A percentile compares a stretch with the other conserved stretches of the same genome.
phyloP scores from a whole-genome alignment of 1,284 basidiomycete genomes.

The Cutaneotrichosporon cavernicola region DNA sequence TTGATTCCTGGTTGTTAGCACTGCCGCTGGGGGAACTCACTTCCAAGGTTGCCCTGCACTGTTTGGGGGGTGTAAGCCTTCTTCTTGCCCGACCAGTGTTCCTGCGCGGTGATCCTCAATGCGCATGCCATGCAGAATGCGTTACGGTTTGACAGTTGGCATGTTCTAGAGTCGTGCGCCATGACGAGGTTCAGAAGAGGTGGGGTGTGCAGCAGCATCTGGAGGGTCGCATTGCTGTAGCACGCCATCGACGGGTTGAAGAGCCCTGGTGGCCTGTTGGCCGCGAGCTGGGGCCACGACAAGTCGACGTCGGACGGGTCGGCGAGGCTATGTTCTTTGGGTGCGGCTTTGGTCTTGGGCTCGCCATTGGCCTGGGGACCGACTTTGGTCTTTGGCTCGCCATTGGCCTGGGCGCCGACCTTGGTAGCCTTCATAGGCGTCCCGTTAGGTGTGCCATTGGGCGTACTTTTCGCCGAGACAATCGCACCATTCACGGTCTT shows the following conservation, averaged over 20 bases:
- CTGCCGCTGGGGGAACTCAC: constrained; percentile 56
- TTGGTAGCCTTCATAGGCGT: constrained; percentile 11
- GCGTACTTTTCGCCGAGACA: not conserved
- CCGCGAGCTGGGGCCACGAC: constrained; percentile 36
- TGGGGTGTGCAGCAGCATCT: constrained; percentile 91
- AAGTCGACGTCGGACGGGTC: constrained; percentile 26
- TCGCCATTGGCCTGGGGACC: constrained; percentile 5
- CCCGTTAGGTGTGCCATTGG: constrained; percentile 15
- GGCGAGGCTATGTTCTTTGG: not conserved
- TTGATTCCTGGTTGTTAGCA: constrained; percentile 67
- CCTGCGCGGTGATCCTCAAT: constrained; percentile 53
- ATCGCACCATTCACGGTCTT: constrained; percentile 11
- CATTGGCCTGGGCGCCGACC: constrained; percentile 8
- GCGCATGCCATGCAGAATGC: constrained; percentile 76
- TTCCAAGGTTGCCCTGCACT: constrained; percentile 66
- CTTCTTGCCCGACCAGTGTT: constrained; percentile 37
- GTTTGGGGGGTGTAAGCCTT: constrained; percentile 58
- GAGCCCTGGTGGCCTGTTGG: constrained; percentile 59
- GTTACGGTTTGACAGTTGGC: constrained; percentile 22
- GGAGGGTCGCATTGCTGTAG: constrained; percentile 92
- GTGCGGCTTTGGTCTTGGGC: not conserved
- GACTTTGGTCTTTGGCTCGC: not conserved
- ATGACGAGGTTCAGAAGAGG: constrained; percentile 73
- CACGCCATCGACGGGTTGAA: constrained; percentile 95
- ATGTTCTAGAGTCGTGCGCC: constrained; percentile 58